phyloP scores from a whole-genome alignment of 176 grass and related monocot species.

The Chrysopogon serrulatus region DNA sequence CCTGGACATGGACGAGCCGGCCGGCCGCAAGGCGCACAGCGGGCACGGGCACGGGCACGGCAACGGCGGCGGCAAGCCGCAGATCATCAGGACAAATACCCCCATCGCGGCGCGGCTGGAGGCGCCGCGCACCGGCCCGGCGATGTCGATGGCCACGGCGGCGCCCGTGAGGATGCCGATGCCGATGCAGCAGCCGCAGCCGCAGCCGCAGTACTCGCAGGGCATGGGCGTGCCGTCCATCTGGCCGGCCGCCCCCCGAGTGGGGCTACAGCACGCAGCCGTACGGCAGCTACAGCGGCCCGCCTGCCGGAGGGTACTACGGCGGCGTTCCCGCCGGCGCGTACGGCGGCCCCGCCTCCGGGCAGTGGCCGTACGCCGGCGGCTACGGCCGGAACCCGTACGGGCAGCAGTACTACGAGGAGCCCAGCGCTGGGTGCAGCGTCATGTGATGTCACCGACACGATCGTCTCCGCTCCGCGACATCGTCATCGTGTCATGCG shows the following conservation, averaged over 20 bases:
- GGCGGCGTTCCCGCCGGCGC: constrained; percentile 13
- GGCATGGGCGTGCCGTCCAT: constrained; percentile 26
- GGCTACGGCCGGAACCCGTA: constrained; percentile 27
- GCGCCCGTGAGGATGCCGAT: constrained; percentile 21
- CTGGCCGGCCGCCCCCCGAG: constrained; percentile 35
- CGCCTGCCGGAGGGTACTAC: constrained; percentile 31
- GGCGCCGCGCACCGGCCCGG: constrained; percentile 27
- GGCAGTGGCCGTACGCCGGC: constrained; percentile 9
- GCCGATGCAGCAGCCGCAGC: not conserved
- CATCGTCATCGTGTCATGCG: not conserved
- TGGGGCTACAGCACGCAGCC: constrained; percentile 35
- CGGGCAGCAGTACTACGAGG: constrained; percentile 31
- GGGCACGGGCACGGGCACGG: not conserved
- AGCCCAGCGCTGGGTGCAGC: constrained; percentile 40
- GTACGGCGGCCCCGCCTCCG: constrained; percentile 18
- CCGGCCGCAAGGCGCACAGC: not conserved
- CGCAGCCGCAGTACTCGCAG: not conserved
- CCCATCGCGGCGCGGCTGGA: constrained; percentile 22
- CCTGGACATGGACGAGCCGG: not conserved
- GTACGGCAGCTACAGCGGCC: constrained; percentile 23
- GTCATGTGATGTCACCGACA: constrained; percentile 21
- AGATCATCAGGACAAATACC: constrained; percentile 14
- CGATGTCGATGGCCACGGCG: constrained; percentile 21
- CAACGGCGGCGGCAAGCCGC: constrained; percentile 26
- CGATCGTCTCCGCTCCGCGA: not conserved